Base-by-base conservation (phyloP, 2,329 filamentous ascomycete genomes). In the Karstenula rhodostoma region DNA sequence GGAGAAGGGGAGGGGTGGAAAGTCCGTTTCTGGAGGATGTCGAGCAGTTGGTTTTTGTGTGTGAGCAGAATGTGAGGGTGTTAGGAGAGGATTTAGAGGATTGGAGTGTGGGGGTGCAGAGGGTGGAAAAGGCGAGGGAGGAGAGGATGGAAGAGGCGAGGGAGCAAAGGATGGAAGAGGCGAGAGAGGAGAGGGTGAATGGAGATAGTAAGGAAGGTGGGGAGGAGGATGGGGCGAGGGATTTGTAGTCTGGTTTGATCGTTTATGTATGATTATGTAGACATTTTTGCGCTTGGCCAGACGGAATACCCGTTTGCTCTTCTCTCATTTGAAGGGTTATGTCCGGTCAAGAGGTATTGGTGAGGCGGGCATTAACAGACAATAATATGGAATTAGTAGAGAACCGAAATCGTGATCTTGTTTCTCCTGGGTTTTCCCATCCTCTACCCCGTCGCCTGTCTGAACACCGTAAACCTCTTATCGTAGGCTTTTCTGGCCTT, bases 31-130 rank as follows among this genome's bases (percentile, higher is more conserved):
- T 35, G 35, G 22, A 47, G 12, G 54, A 56, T 35, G 29, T 42
- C 13, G 23, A 52, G 10, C 42, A 23, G 27, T 50, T 57, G 46
- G 12, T 32, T 23, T 43, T 57, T 50, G 33, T 57, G 35, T 57
- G 46, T 44, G 58, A 66, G 54, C 62, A 67, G 53, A 72, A 72
- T 59, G 40, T 68, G 9, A 47, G 22, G 13, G 54, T 66, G 12
- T 32, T 72, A 12, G 43, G 48, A 4, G 63, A 69, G 61, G 68
- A 71, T 57, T 23, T 69, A n/a, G 56, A 58, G 17, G 68, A 71
- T 25, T 71, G 61, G 58, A 12, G 44, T 29, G 55, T 29, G 19
- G 27, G 62, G 57, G 56, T 67, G 17, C 27, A 59, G 25, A 56
- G 29, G 23, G 40, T 4, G 40, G 47, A 57, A 10, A 10, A 32